Base-by-base conservation (phyloP, 192 early-diverging fungal species). In the Backusella mclennaniae region DNA sequence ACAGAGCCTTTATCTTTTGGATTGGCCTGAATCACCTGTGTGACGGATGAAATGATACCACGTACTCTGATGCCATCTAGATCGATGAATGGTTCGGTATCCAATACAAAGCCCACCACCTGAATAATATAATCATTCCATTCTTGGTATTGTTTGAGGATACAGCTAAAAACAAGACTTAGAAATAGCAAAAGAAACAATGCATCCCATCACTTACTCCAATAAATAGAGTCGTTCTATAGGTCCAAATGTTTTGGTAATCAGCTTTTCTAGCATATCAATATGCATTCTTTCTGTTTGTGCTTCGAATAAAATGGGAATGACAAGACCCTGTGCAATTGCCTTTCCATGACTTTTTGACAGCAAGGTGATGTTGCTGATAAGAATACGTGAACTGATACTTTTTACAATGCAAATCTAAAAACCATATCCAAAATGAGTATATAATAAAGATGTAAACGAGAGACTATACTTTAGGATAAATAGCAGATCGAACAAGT, bases 321-420 rank as follows among this genome's bases (percentile, higher is more conserved):
- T 29, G 4, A 63, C 12, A 63, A 63, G 56, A 2, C 56, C 56
- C 26, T 63, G 56, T 12, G 21, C 56, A 0, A 63, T 14, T 12
- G 56, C 56, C 23, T 63, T 63, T 26, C 56, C 56, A 29, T 63
- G 56, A 14, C 11, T 63, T 29, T 63, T 63, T 29, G 56, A 26
- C 8, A 63, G 23, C 9, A 29, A 4, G 0, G 21, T 63, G 8
- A 31, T 63, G 26, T 63, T 63, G 26, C 11, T 63, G 23, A 29
- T 63, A 0, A 63, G 56, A 26, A 63, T 63, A 29, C 56, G 56
- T 14, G 56, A 63, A 63, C 14, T 63, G 56, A 63, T 63, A 23
- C 26, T 63, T 63, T 63, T 63, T 63, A 63, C 56, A 63, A 63
- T 63, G 12, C 56, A 29, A 63, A 63, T 29, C 56, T 63, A 63